Evolutionary conservation across 257 asterid genomes (phyloP), one percentile per base, ranked within the genome.

Genomic region (Nicotiana noctiflora): DNA sequence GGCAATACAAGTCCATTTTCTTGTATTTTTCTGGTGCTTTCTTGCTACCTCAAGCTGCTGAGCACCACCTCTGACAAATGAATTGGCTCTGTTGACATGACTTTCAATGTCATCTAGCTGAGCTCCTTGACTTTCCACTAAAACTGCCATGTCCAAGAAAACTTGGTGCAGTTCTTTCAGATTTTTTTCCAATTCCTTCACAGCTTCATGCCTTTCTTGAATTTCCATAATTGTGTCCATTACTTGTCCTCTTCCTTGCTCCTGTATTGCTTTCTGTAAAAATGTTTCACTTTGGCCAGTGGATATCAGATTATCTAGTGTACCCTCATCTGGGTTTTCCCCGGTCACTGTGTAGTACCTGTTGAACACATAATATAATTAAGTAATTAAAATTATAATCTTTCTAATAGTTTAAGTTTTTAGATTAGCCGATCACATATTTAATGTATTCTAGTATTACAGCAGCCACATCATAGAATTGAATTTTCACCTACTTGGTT

Each of bases 221-320:
- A 89, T 89, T 88, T 91, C 96, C 90, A 88, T 72, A 0, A 89
- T 81, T 17, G 93, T 86, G 23, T 88, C 93, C 92, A 90, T 84
- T 51, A 91, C 93, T 85, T 89, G 90, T 32, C 94, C 96, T 77
- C 97, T 85, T 63, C 97, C 97, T 86, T 90, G 97, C 84, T 89
- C 83, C 84, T 89, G 93, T n/a, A 92, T 92, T 84, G 97, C 97
- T 90, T 90, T 90, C 88, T 90, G 94, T 23, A 92, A 75, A 29
- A 92, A 90, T 13, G 88, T 85, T 84, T 91, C 95, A 70, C 95
- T 89, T 79, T 91, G 89, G 17, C 95, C 95, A 3, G 95, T 91
- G 15, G 88, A 91, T 13, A 91, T 91, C 62, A 91, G 79, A 10
- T 65, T 72, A 51, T 91, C 95, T 15, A 91, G 82, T 8, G 83